Evolutionary conservation across 2,329 filamentous ascomycete genomes (phyloP).

Genomic region (Allantophomopsis cytisporea): DNA sequence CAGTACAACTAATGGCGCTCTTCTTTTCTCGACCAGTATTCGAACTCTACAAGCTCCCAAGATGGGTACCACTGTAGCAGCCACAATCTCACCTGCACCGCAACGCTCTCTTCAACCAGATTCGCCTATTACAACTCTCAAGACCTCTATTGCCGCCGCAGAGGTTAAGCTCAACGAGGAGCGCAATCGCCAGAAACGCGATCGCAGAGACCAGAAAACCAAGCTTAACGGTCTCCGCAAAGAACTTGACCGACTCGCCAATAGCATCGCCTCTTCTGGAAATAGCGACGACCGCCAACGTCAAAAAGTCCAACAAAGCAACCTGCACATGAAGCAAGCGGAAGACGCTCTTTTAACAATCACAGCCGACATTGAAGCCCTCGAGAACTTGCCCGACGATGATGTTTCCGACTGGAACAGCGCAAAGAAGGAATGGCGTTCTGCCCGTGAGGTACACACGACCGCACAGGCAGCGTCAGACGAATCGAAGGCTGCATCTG

Average conservation of each 20-base stretch:
- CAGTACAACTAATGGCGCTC: constrained; percentile 46
- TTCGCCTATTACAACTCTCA: constrained; percentile 64
- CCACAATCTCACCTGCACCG: constrained; percentile 23
- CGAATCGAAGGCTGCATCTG: constrained; percentile 43
- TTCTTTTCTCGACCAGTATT: constrained; percentile 61
- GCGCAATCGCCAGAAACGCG: constrained; percentile 52
- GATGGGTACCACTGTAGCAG: constrained; percentile 8
- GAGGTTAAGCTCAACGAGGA: constrained; percentile 59
- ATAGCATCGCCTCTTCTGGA: constrained; percentile 53
- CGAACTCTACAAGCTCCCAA: constrained; percentile 18
- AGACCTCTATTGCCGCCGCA: constrained; percentile 60
- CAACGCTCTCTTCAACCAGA: constrained; percentile 57
- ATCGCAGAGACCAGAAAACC: constrained; percentile 63
- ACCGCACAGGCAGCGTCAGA: constrained; percentile 37
- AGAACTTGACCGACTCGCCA: constrained; percentile 58
- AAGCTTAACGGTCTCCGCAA: constrained; percentile 54
- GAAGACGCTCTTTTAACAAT: constrained; percentile 43
- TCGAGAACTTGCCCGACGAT: constrained; percentile 50
- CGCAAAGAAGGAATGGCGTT: constrained; percentile 38
- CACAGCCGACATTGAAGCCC: constrained; percentile 44
- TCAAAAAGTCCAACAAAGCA: constrained; percentile 64
- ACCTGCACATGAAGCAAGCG: constrained; percentile 55
- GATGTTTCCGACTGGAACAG: constrained; percentile 39
- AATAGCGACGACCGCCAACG: constrained; percentile 64
- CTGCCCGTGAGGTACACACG: constrained; percentile 29